Percentiles rank a stretch among this genome's conserved stretches.
Conservation (phyloP, 2,329 filamentous ascomycete species). For the Whalleya microplaca region DNA sequence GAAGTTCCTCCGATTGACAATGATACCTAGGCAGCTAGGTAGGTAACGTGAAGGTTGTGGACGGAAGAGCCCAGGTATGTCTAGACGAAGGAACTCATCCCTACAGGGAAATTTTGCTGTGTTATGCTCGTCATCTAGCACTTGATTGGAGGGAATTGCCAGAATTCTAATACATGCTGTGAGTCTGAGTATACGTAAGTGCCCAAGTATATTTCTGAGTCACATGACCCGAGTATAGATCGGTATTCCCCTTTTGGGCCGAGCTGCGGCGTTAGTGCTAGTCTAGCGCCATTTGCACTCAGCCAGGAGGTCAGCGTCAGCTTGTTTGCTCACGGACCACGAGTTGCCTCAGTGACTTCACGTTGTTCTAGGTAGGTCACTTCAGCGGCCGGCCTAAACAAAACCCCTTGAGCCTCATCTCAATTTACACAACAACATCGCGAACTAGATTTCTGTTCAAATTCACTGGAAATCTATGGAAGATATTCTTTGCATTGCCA, state of each 20-base stretch:
- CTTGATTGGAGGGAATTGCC: neutral
- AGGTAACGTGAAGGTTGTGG: neutral
- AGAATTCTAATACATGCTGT: neutral
- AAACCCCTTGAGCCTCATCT: slow-evolving; percentile 20
- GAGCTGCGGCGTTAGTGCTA: no score
- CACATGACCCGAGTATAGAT: neutral
- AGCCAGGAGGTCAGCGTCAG: no score
- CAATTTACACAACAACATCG: slow-evolving; percentile 5
- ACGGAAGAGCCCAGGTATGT: no score
- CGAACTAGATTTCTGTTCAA: slow-evolving; percentile 1
- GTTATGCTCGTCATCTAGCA: neutral
- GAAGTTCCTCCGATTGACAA: no score
- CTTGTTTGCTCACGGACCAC: neutral
- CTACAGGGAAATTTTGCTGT: neutral
- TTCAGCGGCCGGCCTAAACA: slow-evolving; percentile 12
- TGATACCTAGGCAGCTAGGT: no score
- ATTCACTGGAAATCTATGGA: neutral
- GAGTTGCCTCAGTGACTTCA: neutral
- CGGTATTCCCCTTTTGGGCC: neutral
- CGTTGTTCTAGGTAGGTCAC: neutral
- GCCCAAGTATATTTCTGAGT: neutral
- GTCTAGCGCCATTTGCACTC: slow-evolving; percentile 4
- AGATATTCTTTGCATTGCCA: neutral
- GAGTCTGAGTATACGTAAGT: neutral
- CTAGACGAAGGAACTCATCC: neutral